Conservation (phyloP, 2,329 filamentous ascomycete genomes). For the Capronia epimyces region DNA sequence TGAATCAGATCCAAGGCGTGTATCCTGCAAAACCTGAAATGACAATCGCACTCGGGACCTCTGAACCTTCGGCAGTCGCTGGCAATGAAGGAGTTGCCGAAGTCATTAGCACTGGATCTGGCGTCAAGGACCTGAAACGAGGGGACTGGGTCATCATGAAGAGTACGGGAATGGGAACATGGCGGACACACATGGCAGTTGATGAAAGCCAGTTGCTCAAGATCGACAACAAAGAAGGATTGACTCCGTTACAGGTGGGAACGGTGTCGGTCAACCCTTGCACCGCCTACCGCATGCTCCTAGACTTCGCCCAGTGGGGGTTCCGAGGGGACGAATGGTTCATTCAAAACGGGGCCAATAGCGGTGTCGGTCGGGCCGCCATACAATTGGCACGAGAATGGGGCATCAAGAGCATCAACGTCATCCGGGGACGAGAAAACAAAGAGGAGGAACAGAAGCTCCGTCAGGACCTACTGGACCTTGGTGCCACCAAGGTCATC, state of each 20-base stretch:
- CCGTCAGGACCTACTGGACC: conserved; percentile 53
- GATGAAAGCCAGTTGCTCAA: conserved; percentile 58
- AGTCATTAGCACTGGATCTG: conserved; percentile 64
- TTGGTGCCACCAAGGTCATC: conserved; percentile 60
- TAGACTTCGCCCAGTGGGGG: conserved; percentile 60
- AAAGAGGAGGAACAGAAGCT: conserved; percentile 53
- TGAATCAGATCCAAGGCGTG: conserved; percentile 95
- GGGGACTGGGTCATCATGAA: conserved; percentile 96
- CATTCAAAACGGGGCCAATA: conserved; percentile 95
- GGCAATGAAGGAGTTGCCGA: conserved; percentile 95
- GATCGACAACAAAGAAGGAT: conserved; percentile 62
- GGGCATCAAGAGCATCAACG: conserved; percentile 86
- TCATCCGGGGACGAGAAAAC: conserved; percentile 68
- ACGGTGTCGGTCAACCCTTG: conserved; percentile 91
- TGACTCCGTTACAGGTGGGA: conserved; percentile 72
- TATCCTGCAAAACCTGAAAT: conserved; percentile 83
- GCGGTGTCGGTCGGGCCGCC: conserved; percentile 81
- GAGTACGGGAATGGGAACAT: conserved; percentile 78
- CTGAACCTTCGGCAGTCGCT: conserved; percentile 67
- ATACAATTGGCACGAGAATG: conserved; percentile 82
- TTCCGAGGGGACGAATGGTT: conserved; percentile 80
- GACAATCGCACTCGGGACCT: conserved; percentile 68
- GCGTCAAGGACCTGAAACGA: conserved; percentile 56
- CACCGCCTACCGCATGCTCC: conserved; percentile 88
- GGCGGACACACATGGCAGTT: conserved; percentile 82